Evolutionary conservation across 1,284 basidiomycete genomes (phyloP).

Genomic region (Moesziomyces sp.): DNA sequence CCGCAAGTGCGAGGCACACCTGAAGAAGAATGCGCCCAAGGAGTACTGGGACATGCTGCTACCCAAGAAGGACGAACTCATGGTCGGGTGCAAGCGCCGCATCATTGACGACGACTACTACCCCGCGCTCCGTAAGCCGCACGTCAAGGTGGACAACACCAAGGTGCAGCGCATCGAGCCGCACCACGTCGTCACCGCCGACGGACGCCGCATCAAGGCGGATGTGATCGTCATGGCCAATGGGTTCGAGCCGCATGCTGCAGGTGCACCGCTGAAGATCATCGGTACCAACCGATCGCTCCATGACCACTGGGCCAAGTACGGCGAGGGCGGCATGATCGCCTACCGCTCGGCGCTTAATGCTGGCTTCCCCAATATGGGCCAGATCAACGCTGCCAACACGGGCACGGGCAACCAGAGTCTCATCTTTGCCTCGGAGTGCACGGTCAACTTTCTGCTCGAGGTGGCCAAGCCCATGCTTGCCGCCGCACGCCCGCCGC

Average conservation of each 20-base stretch:
- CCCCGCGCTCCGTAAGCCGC: conserved; percentile 47
- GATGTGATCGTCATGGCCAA: conserved; percentile 66
- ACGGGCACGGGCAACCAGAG: conserved; percentile 62
- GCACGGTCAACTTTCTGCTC: conserved; percentile 53
- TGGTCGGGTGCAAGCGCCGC: conserved; percentile 62
- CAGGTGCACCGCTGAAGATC: conserved; percentile 59
- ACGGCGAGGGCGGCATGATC: conserved; percentile 55
- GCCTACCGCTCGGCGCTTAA: conserved; percentile 59
- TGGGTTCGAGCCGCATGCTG: conserved; percentile 54
- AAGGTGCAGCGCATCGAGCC: conserved; percentile 58
- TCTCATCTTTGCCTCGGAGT: conserved; percentile 61
- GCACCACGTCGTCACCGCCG: conserved; percentile 54
- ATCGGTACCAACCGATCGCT: conserved; percentile 47
- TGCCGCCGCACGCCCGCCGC: conserved; percentile 30
- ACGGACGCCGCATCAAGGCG: conserved; percentile 58
- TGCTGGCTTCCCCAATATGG: conserved; percentile 63
- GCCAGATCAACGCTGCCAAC: conserved; percentile 60
- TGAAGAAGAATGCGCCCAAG: conserved; percentile 56
- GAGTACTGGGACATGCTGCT: conserved; percentile 62
- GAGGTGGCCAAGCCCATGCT: conserved; percentile 54
- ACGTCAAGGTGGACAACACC: conserved; percentile 53
- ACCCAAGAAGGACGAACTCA: conserved; percentile 54
- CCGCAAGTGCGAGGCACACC: conserved; percentile 49
- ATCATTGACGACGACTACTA: conserved; percentile 63
- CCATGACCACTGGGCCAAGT: conserved; percentile 58